A percentile compares a stretch with the other conserved stretches of the same genome.
These are phyloP conservation scores for Phytophthora cactorum DNA, from an alignment of 352 stramenopile species.

Conservation along the genomic window DNA sequence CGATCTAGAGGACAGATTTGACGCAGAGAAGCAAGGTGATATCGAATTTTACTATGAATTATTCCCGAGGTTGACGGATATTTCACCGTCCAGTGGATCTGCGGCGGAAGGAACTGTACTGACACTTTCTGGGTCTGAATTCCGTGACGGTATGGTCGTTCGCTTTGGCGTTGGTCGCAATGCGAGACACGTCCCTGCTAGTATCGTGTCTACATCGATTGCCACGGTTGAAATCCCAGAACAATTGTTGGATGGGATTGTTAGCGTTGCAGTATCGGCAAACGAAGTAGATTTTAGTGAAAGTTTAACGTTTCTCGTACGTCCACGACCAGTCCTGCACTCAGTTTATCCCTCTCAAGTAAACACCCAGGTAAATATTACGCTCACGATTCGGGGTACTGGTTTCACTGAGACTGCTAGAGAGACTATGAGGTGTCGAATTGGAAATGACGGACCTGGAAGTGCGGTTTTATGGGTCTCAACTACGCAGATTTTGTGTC, in stretches of 20 bases:
- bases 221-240: slow-evolving; percentile 26
- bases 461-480: slow-evolving; percentile 38
- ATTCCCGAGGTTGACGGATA: slow-evolving; percentile 20
- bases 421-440: slow-evolving; percentile 36
- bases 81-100: slow-evolving; percentile 30
- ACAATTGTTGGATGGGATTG: slow-evolving; percentile 18
- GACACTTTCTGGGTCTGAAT: slow-evolving; percentile 34
- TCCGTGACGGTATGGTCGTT: slow-evolving; percentile 31
- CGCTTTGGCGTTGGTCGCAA: slow-evolving; percentile 28
- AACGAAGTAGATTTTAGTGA: slow-evolving; percentile 45
- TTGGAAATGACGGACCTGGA: slow-evolving; percentile 26
- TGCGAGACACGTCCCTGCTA: slow-evolving; percentile 12
- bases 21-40: slow-evolving; percentile 2
- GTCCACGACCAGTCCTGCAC: slow-evolving; percentile 20
- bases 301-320: slow-evolving; percentile 42
- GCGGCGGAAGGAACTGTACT: slow-evolving; percentile 31
- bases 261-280: slow-evolving; percentile 34
- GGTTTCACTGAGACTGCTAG: slow-evolving; percentile 36
- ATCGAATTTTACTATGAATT: slow-evolving; percentile 38
- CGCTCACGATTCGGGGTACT: slow-evolving; percentile 31
- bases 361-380: background rate
- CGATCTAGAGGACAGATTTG: slow-evolving; percentile 27
- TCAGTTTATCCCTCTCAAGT: slow-evolving; percentile 40
- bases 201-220: slow-evolving; percentile 28
- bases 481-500: slow-evolving; percentile 39